A percentile compares a stretch with the other conserved stretches of the same genome.
These are phyloP conservation scores for Schrenkiella parvula DNA, from an alignment of 345 rosid species.

Conservation along the genomic window DNA sequence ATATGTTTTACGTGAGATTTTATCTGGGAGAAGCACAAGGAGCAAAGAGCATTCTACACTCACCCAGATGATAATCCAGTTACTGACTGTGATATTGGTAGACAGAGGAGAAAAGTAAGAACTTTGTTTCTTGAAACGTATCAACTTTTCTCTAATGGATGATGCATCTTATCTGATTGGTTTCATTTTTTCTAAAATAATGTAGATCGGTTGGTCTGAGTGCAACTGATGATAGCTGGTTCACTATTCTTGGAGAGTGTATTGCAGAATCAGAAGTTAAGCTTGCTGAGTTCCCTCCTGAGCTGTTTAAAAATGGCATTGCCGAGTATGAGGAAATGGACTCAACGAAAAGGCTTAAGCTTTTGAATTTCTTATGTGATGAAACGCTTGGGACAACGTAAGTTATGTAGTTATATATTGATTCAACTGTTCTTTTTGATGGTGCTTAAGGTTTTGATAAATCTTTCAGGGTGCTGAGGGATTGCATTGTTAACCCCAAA, in stretches of 20 bases:
- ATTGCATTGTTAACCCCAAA: slow-evolving; percentile 52
- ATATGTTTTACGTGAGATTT: slow-evolving; percentile 56
- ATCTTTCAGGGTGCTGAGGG: slow-evolving; percentile 38
- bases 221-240: slow-evolving; percentile 55
- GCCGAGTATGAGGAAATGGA: slow-evolving; percentile 41
- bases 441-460: background rate
- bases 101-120: slow-evolving; percentile 58
- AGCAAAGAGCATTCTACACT: slow-evolving; percentile 45
- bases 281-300: slow-evolving; percentile 34
- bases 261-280: slow-evolving; percentile 38
- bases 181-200: slow-evolving; percentile 3
- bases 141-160: background rate
- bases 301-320: slow-evolving; percentile 32
- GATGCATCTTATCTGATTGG: background rate
- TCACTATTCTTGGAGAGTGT: slow-evolving; percentile 43
- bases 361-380: slow-evolving; percentile 62
- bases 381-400: slow-evolving; percentile 61
- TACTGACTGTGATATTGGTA: slow-evolving; percentile 48
- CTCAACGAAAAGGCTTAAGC: slow-evolving; percentile 43
- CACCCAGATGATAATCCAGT: slow-evolving; percentile 52
- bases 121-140: background rate
- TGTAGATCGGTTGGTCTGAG: slow-evolving; percentile 47
- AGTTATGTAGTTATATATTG: slow-evolving; percentile 24
- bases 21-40: slow-evolving; percentile 46
- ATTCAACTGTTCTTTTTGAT: background rate